phyloP scores from a whole-genome alignment of 768 basidiomycete species.

The Russula earlei region DNA sequence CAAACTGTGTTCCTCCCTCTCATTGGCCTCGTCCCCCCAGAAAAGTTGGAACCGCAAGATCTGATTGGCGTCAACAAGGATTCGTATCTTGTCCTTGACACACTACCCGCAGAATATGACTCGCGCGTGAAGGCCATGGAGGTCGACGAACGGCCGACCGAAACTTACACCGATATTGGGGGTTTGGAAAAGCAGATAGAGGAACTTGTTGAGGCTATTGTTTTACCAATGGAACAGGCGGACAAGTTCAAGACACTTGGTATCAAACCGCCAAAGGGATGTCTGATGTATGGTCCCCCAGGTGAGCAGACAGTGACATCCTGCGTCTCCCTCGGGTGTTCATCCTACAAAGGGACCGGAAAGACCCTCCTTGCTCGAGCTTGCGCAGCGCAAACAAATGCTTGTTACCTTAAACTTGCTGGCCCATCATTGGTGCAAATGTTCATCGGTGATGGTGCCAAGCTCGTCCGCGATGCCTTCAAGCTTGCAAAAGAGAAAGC shows the following conservation, averaged over 20 bases:
- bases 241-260: conserved; percentile 99
- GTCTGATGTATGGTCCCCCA: conserved; percentile 97
- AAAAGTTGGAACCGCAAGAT: conserved; percentile 82
- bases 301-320: conserved; percentile 37
- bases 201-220: conserved; percentile 95
- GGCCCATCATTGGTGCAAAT: conserved; percentile 98
- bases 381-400: conserved; percentile 95
- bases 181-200: conserved; percentile 99
- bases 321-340: not conserved
- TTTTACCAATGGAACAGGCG: conserved; percentile 96
- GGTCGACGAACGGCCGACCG: conserved; percentile 95
- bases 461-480: conserved; percentile 96
- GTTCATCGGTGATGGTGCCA: conserved; percentile 99
- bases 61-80: conserved; percentile 99
- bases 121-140: conserved; percentile 99
- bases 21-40: conserved; percentile 92
- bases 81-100: conserved; percentile 94
- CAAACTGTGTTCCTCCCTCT: conserved; percentile 98
- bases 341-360: conserved; percentile 58
- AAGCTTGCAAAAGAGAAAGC: conserved; percentile 97
- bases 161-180: conserved; percentile 95
- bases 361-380: conserved; percentile 97
- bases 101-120: conserved; percentile 93
- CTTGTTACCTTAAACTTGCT: conserved; percentile 96
- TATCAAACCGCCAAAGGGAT: conserved; percentile 95